Evolutionary conservation across 1,139 yeast species (phyloP), one percentile per base, ranked within the genome.

Genomic region (Kodamaea sp.): DNA sequence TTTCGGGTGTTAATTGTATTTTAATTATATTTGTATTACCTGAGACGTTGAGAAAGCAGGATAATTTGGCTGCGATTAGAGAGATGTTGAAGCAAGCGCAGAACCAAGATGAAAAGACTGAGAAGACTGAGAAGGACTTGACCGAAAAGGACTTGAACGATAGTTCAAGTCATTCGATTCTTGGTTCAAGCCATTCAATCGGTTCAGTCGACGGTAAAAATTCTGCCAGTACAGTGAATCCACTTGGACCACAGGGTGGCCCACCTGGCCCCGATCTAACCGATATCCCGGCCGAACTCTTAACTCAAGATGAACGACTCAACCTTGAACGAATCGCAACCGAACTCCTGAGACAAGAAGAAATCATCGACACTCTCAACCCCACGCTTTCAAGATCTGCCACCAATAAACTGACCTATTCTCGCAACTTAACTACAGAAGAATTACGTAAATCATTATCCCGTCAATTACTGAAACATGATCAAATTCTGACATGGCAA

Each of bases 41-140:
- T 0, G 96, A 88, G 55, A 88, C 96, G 0, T 65, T 87, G 27
- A 63, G 87, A 40, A 60, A 54, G 15, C 79, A 74, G 42, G 84
- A 78, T 39, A 70, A 66, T 43, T 60, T 73, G 41, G 75, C 73
- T 8, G 71, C 75, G 1, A 63, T 79, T 22, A 65, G 73, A 32
- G 62, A 75, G 8, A 52, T 79, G 43, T 38, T 50, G 23, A 50
- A 42, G 38, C 30, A 37, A 8, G 39, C 36, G 22, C 32, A 35
- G 15, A 11, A 32, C 22, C 37, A 36, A 20, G 31, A 30, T 7
- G 42, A 39, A 11, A 24, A 31, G 8, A 10, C n/a, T 47, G 48
- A 22, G 48, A 44, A 3, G 35, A 60, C 7, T 54, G 53, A 6
- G 53, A 53, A 11, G 46, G 52, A 2, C 52, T 47, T 8, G 42